phyloP scores from a whole-genome alignment of 768 basidiomycete species.

The Mycena galopus region DNA sequence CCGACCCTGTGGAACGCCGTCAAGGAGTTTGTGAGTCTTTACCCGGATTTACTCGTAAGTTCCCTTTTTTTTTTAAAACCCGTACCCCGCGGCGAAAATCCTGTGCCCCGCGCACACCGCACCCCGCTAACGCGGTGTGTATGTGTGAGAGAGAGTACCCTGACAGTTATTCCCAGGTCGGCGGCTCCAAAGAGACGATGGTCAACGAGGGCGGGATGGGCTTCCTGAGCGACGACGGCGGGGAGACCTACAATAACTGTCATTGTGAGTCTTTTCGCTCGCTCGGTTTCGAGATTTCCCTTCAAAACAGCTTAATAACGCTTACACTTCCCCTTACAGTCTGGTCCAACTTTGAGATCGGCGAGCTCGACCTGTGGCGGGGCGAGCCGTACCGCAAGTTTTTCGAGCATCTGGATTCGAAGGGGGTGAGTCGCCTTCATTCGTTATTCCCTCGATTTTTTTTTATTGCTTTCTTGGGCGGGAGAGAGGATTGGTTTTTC shows the following conservation, averaged over 20 bases:
- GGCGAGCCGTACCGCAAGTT: slow-evolving; percentile 61
- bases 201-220: slow-evolving; percentile 51
- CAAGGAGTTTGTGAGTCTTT: slow-evolving; percentile 59
- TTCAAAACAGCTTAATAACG: too few relatives aligned
- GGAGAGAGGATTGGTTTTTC: too few relatives aligned
- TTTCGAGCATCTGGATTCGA: slow-evolving; percentile 60
- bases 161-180: too few relatives aligned
- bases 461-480: slow-evolving; percentile 34
- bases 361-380: slow-evolving; percentile 60
- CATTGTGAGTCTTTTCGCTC: slow-evolving; percentile 59
- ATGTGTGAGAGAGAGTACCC: too few relatives aligned
- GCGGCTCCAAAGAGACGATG: too few relatives aligned
- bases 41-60: too few relatives aligned
- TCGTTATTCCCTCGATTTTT: slow-evolving; percentile 61
- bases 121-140: too few relatives aligned
- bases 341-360: slow-evolving; percentile 69
- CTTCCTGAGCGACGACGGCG: slow-evolving; percentile 53
- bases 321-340: slow-evolving; percentile 34
- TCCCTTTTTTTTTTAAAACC: too few relatives aligned
- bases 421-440: slow-evolving; percentile 61
- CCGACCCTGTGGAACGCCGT: slow-evolving; percentile 70
- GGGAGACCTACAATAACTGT: slow-evolving; percentile 70
- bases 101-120: too few relatives aligned
- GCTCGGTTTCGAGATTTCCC: too few relatives aligned
- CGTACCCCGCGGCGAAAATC: too few relatives aligned